Evolutionary conservation across 2,329 filamentous ascomycete genomes (phyloP).

Genomic region (Parascedosporium putredinis): DNA sequence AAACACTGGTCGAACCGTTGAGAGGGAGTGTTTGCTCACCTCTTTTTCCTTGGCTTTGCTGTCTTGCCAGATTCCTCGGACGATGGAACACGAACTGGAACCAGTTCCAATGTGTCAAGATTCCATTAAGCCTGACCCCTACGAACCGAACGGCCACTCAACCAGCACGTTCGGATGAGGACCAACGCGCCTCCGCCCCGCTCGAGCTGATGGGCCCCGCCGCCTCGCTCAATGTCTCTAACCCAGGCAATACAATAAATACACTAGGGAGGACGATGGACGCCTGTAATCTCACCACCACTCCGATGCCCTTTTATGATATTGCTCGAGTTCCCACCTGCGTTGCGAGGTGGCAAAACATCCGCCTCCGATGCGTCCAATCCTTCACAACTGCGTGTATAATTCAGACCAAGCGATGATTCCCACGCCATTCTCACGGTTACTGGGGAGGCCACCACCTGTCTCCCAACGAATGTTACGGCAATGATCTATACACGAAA

Average conservation of each 20-base stretch:
- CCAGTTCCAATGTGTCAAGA: constrained; percentile 21
- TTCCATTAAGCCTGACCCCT: constrained; percentile 8
- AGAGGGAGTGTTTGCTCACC: constrained; percentile 7
- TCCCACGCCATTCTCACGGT: not conserved
- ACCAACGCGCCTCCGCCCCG: no score
- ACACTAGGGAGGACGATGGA: no score
- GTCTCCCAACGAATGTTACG: not conserved
- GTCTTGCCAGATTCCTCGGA: constrained; percentile 30
- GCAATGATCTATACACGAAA: not conserved
- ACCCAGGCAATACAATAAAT: no score
- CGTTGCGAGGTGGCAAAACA: not conserved
- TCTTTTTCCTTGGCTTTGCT: constrained; percentile 13
- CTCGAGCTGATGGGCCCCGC: no score
- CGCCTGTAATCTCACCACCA: no score
- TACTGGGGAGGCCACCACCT: not conserved
- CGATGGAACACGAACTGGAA: constrained; percentile 27
- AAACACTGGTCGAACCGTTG: not conserved
- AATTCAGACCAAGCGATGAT: constrained; percentile 7
- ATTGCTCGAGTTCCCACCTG: no score
- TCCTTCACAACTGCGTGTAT: constrained; percentile 8
- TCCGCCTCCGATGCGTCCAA: not conserved
- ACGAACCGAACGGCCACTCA: not conserved
- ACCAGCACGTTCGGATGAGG: no score
- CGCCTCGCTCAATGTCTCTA: no score
- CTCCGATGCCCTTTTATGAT: not conserved